Percentiles rank a stretch among this genome's conserved stretches.
These are phyloP conservation scores for Rhodotorula toruloides DNA, from an alignment of 768 basidiomycete genomes.

Conservation along the genomic window DNA sequence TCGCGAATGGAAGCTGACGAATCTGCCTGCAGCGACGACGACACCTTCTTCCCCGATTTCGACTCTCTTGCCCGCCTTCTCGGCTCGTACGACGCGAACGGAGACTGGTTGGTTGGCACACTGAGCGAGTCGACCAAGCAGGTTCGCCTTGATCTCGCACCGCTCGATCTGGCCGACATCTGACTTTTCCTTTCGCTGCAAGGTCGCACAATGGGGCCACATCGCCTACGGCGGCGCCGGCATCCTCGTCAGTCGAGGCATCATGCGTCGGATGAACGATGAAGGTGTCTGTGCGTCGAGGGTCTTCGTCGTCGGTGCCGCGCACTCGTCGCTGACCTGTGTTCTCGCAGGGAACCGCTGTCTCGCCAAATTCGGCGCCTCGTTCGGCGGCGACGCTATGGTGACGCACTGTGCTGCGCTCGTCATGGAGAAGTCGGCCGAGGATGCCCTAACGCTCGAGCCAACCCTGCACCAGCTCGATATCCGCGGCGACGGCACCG, in stretches of 20 bases:
- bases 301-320: neutral
- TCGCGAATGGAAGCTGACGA: neutral
- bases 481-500: slow-evolving; percentile 37
- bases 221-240: slow-evolving; percentile 37
- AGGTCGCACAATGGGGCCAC: slow-evolving; percentile 38
- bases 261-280: slow-evolving; percentile 27
- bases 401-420: slow-evolving; percentile 35
- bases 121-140: slow-evolving; percentile 37
- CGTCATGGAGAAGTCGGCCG: slow-evolving; percentile 16
- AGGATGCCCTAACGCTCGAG: slow-evolving; percentile 26
- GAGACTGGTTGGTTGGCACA: slow-evolving; percentile 29
- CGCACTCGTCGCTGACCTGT: too few species aligned
- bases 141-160: neutral
- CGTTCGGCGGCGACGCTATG: slow-evolving; percentile 39
- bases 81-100: slow-evolving; percentile 5
- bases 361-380: slow-evolving; percentile 27
- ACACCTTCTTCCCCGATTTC: slow-evolving; percentile 40
- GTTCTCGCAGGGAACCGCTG: slow-evolving; percentile 8
- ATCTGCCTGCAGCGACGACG: slow-evolving; percentile 31
- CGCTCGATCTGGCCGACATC: neutral
- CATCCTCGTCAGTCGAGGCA: slow-evolving; percentile 23
- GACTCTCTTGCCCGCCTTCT: slow-evolving; percentile 26
- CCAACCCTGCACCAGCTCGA: slow-evolving; percentile 39
- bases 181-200: neutral
- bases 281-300: slow-evolving; percentile 17